Evolutionary conservation across 257 asterid genomes (phyloP).

Genomic region (Solanum chilense): DNA sequence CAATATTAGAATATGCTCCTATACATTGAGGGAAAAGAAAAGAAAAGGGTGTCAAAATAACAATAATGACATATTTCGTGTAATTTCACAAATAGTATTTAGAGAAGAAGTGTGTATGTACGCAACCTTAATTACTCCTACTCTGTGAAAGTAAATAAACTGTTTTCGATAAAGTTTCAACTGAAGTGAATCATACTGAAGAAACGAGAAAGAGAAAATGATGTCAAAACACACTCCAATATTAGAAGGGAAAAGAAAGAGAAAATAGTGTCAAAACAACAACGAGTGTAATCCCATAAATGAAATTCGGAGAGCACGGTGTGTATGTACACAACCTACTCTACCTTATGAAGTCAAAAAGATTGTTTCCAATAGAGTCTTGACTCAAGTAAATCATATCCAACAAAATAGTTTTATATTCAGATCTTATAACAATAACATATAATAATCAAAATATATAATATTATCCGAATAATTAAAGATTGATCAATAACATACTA

Average conservation of each 20-base stretch:
- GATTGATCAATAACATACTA: too few species aligned
- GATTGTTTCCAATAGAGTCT: neutral
- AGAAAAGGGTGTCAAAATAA: neutral
- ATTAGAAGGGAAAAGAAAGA: too few species aligned
- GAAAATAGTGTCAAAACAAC: too few species aligned
- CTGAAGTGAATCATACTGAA: too few species aligned
- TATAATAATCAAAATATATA: neutral
- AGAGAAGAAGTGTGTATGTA: neutral
- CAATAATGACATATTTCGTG: neutral
- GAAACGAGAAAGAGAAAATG: neutral
- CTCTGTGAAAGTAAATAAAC: neutral
- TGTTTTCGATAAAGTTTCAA: neutral
- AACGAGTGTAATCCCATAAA: neutral
- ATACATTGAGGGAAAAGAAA: neutral
- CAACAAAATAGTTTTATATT: neutral
- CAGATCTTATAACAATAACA: neutral
- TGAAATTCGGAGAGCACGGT: neutral
- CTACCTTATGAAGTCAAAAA: neutral
- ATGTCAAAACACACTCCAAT: too few species aligned
- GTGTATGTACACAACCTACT: neutral
- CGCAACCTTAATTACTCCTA: neutral
- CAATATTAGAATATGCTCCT: constrained; percentile 23
- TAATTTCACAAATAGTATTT: neutral
- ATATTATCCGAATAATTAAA: neutral
- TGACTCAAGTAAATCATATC: neutral